A percentile compares a stretch with the other conserved stretches of the same genome.
phyloP scores from a whole-genome alignment of 257 asterid genomes.

The Cinchona pubescens region DNA sequence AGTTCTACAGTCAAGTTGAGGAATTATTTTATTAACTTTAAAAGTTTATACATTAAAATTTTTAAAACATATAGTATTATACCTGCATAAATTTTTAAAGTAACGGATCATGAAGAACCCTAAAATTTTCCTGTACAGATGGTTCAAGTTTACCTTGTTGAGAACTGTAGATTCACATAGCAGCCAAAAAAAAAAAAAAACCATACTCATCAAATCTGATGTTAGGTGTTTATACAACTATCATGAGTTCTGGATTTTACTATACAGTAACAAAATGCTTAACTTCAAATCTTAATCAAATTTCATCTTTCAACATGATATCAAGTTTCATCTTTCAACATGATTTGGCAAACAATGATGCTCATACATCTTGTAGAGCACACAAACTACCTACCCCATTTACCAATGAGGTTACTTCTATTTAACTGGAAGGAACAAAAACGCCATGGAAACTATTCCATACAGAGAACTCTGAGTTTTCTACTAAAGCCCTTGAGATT shows the following conservation, averaged over 20 bases:
- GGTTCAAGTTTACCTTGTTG: not conserved
- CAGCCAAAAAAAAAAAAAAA: not conserved
- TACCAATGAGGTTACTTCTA: conserved; percentile 6
- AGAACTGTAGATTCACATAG: not conserved
- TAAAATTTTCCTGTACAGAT: no score
- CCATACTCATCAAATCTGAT: not conserved
- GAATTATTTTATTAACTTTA: no score
- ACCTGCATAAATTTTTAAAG: no score
- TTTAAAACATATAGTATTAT: no score
- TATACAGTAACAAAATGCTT: not conserved
- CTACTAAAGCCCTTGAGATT: not conserved
- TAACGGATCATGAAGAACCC: no score
- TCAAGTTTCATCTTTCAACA: no score
- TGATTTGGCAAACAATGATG: conserved; percentile 9
- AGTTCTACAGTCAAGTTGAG: no score
- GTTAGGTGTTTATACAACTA: not conserved
- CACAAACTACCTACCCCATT: not conserved
- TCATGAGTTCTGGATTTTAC: not conserved
- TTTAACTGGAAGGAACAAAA: conserved; percentile 4
- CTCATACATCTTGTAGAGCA: not conserved
- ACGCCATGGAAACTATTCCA: not conserved
- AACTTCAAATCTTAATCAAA: not conserved
- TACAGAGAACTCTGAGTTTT: not conserved
- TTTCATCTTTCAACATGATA: no score
- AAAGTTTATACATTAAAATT: no score